Evolutionary conservation across 1,139 yeast species (phyloP).

Genomic region (Pichia sp.): DNA sequence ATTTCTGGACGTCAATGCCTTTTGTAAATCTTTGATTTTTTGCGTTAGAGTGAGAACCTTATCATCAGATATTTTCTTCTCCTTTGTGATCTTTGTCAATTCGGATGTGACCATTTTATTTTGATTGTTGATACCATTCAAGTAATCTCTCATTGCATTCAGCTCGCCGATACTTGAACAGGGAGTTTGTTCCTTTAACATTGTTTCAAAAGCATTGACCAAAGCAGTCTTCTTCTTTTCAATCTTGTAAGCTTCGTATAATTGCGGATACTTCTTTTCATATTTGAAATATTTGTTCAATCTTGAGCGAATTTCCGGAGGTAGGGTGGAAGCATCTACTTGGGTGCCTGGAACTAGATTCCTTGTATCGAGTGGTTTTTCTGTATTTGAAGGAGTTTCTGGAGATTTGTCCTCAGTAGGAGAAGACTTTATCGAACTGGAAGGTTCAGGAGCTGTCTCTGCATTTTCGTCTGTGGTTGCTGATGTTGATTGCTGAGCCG

Average conservation of each 20-base stretch:
- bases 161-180: slow-evolving; percentile 72
- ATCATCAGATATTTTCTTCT: slow-evolving; percentile 24
- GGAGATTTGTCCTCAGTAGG: neutral
- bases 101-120: slow-evolving; percentile 54
- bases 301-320: slow-evolving; percentile 44
- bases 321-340: slow-evolving; percentile 37
- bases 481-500: neutral
- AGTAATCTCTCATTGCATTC: slow-evolving; percentile 65
- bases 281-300: slow-evolving; percentile 79
- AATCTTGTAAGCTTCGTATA: slow-evolving; percentile 78
- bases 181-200: slow-evolving; percentile 80
- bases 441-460: neutral
- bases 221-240: slow-evolving; percentile 71
- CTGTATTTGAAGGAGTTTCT: neutral
- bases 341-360: slow-evolving; percentile 34
- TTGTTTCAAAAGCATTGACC: slow-evolving; percentile 64
- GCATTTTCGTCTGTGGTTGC: neutral
- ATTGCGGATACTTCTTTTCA: slow-evolving; percentile 83
- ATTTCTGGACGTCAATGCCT: slow-evolving; percentile 26
- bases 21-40: slow-evolving; percentile 23
- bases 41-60: slow-evolving; percentile 18
- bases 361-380: neutral
- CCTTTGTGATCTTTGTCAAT: slow-evolving; percentile 31
- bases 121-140: slow-evolving; percentile 62
- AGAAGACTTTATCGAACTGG: neutral